Evolutionary conservation across 176 grass and related monocot species (phyloP).

Genomic region (Bonia amplexicaulis): DNA sequence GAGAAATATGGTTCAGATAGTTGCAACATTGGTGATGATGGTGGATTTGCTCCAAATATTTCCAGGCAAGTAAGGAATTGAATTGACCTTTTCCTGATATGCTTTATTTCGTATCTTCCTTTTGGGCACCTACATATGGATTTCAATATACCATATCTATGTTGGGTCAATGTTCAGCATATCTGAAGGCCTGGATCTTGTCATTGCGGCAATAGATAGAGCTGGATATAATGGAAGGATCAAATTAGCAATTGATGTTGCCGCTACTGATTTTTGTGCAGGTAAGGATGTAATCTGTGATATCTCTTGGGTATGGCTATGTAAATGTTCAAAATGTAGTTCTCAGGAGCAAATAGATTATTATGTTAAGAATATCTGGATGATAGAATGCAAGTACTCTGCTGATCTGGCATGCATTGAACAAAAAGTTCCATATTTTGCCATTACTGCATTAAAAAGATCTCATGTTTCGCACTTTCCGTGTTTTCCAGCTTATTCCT

Average conservation of each 20-base stretch:
- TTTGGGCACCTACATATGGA: slow-evolving; percentile 7
- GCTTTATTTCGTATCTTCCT: neutral
- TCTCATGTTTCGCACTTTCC: neutral
- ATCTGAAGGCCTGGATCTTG: slow-evolving; percentile 81
- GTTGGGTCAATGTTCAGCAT: slow-evolving; percentile 57
- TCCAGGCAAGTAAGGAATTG: slow-evolving; percentile 62
- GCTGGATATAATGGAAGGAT: slow-evolving; percentile 94
- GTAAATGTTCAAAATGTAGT: neutral
- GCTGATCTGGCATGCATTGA: neutral
- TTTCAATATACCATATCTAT: slow-evolving; percentile 27
- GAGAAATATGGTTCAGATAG: slow-evolving; percentile 62
- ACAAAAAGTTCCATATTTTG: neutral
- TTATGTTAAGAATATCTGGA: neutral
- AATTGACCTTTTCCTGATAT: slow-evolving; percentile 3
- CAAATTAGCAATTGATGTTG: slow-evolving; percentile 80
- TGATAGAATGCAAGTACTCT: neutral
- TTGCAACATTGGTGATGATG: slow-evolving; percentile 86
- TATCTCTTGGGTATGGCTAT: neutral
- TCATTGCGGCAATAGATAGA: slow-evolving; percentile 86
- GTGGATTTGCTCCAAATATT: slow-evolving; percentile 96
- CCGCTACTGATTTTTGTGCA: slow-evolving; percentile 89
- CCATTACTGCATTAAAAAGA: neutral
- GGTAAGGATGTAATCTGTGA: slow-evolving; percentile 41
- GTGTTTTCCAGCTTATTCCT: neutral
- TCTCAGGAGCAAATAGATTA: neutral